A percentile compares a stretch with the other conserved stretches of the same genome.
Evolutionary conservation across 305 asterid species (phyloP).

Genomic region (Plantago rigida): DNA sequence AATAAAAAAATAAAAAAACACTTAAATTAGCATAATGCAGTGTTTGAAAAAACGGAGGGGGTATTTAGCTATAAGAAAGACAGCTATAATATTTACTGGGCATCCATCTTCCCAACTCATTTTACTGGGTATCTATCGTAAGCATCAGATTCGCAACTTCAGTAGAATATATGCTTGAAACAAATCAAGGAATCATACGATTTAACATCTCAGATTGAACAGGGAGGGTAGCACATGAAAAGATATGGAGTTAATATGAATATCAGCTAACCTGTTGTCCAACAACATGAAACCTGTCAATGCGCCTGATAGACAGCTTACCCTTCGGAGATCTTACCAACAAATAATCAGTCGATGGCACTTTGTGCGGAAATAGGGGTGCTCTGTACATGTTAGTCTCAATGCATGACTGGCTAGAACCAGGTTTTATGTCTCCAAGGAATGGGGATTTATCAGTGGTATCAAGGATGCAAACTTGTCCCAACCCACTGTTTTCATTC

Average conservation of each 20-base stretch:
- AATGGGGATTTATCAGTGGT: constrained; percentile 98
- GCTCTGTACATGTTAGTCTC: constrained; percentile 98
- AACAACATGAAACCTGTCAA: constrained; percentile 89
- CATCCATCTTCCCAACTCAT: too few relatives aligned
- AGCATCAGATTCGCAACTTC: constrained; percentile 20
- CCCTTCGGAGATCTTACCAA: constrained; percentile 97
- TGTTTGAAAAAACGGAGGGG: too few relatives aligned
- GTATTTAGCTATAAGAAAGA: neutral
- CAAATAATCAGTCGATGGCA: constrained; percentile 77
- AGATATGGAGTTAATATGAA: constrained; percentile 16
- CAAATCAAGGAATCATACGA: neutral
- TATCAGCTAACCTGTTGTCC: constrained; percentile 79
- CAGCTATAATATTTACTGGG: neutral
- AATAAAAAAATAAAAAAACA: too few relatives aligned
- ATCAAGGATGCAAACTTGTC: constrained; percentile 72
- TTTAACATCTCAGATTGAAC: constrained; percentile 17
- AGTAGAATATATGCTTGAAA: constrained; percentile 4
- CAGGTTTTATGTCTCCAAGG: constrained; percentile 94
- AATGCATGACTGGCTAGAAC: constrained; percentile 77
- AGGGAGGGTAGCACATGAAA: constrained; percentile 4
- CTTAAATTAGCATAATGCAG: too few relatives aligned
- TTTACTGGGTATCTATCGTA: neutral
- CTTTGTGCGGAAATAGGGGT: constrained; percentile 88
- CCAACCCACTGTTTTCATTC: constrained; percentile 68
- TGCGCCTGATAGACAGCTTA: constrained; percentile 93